These are phyloP conservation scores for Penicillium waksmanii DNA, from an alignment of 495 filamentous ascomycete species.

Conservation along the genomic window DNA sequence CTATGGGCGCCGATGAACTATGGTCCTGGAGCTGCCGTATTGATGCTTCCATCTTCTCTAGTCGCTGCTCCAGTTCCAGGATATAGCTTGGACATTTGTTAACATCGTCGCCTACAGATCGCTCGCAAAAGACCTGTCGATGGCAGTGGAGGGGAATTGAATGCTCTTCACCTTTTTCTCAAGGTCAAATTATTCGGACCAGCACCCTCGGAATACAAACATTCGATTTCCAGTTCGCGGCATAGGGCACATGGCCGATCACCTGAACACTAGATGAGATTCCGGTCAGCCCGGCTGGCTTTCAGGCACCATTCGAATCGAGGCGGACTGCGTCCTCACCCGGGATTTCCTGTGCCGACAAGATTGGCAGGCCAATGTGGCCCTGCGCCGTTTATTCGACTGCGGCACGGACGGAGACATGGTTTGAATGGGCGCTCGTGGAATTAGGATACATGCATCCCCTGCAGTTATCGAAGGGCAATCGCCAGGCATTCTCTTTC, in stretches of 20 bases:
- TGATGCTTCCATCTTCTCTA: not conserved
- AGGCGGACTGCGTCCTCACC: not conserved
- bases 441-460: constrained; percentile 2
- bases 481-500: not conserved
- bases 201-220: not conserved
- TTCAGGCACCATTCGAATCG: constrained; percentile 1
- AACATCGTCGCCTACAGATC: constrained; percentile 1
- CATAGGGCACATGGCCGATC: constrained; percentile 1
- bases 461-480: constrained; percentile 1
- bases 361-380: constrained; percentile 1
- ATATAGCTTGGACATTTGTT: constrained; percentile 2
- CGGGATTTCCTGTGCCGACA: constrained; percentile 1
- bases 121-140: constrained; percentile 1
- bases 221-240: constrained; percentile 1
- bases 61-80: not conserved
- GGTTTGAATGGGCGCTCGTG: constrained; percentile 1
- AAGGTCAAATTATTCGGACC: constrained; percentile 2
- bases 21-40: constrained; percentile 1
- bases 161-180: constrained; percentile 1
- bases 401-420: not conserved
- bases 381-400: constrained; percentile 1
- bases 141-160: not conserved
- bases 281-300: constrained; percentile 1
- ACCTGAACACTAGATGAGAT: not conserved
- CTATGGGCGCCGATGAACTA: constrained; percentile 1